Percentiles rank a stretch among this genome's conserved stretches.
Conservation (phyloP, 495 filamentous ascomycete species). For the Penicillium daleae region DNA sequence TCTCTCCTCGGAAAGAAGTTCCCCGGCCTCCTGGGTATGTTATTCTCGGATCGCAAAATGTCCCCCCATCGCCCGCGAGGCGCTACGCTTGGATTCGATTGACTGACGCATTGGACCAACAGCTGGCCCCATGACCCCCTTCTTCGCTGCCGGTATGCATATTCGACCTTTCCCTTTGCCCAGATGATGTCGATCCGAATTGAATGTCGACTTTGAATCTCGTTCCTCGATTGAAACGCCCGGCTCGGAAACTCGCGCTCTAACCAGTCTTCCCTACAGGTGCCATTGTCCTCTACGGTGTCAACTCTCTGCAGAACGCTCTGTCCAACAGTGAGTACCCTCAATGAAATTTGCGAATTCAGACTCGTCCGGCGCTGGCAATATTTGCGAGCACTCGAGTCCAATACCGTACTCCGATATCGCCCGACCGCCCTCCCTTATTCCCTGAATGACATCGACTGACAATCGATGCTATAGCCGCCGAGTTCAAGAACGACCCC, state of each 20-base stretch:
- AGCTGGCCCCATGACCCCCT: conserved; percentile 89
- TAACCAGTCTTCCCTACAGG: conserved; percentile 57
- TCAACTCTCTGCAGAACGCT: conserved; percentile 74
- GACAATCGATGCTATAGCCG: conserved; percentile 57
- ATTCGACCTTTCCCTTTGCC: conserved; percentile 2
- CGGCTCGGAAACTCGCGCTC: conserved; percentile 24
- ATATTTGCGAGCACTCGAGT: not conserved
- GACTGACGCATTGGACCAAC: conserved; percentile 39
- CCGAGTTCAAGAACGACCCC: conserved; percentile 94
- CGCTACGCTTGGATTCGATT: conserved; percentile 4
- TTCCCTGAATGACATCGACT: conserved; percentile 11
- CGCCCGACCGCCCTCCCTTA: not conserved
- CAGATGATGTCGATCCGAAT: not conserved
- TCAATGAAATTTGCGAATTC: conserved; percentile 1
- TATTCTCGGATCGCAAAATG: conserved; percentile 24
- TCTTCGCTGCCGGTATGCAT: conserved; percentile 89
- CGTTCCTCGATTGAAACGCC: conserved; percentile 6
- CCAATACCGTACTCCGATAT: conserved; percentile 3
- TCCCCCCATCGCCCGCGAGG: not conserved
- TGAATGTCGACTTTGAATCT: conserved; percentile 1
- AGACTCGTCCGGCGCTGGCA: not conserved
- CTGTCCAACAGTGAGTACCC: conserved; percentile 71
- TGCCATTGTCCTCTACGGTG: conserved; percentile 79
- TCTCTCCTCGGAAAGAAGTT: conserved; percentile 92
- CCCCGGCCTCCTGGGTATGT: conserved; percentile 82